phyloP scores from a whole-genome alignment of 106 monocot species.

The Cymbidium sinense region DNA sequence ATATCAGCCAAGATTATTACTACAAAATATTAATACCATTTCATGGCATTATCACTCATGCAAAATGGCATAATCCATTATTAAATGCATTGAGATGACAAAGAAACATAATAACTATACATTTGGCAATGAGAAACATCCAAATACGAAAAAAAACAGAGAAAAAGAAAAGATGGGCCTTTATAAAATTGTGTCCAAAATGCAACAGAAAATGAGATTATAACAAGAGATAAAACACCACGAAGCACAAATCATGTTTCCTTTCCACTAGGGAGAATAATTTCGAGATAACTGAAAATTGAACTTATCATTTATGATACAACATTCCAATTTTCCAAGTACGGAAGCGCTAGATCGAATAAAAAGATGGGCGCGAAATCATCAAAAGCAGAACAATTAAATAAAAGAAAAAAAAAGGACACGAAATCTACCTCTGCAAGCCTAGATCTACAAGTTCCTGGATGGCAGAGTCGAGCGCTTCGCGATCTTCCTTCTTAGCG shows the following conservation, averaged over 20 bases:
- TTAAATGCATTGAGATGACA: background rate
- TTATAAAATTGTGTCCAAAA: background rate
- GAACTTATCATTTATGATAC: background rate
- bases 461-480: slow-evolving; percentile 17
- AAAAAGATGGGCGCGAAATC: background rate
- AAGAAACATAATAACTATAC: background rate
- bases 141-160: background rate
- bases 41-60: background rate
- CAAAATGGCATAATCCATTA: too few relatives aligned
- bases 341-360: background rate
- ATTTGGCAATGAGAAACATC: background rate
- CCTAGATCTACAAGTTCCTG: slow-evolving; percentile 67
- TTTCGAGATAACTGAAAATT: background rate
- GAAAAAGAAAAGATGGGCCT: background rate
- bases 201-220: background rate
- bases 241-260: background rate
- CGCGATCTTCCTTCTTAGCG: slow-evolving; percentile 46
- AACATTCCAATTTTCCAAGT: background rate
- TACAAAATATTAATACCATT: background rate
- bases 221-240: background rate
- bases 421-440: slow-evolving; percentile 50
- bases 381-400: background rate
- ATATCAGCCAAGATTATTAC: background rate
- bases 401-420: background rate
- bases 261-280: background rate